Percentiles rank a stretch among this genome's conserved stretches.
These are phyloP conservation scores for Umbilicaria muhlenbergii DNA, from an alignment of 495 filamentous ascomycete species.

Conservation along the genomic window DNA sequence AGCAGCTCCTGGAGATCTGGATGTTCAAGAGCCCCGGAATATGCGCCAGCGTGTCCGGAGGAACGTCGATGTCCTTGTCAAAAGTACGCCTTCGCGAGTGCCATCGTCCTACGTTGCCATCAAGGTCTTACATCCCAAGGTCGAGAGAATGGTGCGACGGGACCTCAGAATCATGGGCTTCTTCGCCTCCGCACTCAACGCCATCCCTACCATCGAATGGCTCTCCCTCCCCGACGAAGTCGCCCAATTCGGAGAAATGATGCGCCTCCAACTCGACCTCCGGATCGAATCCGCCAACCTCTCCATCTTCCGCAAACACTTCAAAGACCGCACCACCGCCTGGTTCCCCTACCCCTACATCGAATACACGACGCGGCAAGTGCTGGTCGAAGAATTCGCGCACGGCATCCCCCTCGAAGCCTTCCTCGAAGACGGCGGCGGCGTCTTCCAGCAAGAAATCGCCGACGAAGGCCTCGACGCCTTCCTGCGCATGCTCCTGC, in stretches of 20 bases:
- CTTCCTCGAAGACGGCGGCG: constrained; percentile 82
- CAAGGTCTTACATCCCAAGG: constrained; percentile 87
- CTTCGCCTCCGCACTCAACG: constrained; percentile 74
- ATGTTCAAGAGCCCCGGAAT: constrained; percentile 31
- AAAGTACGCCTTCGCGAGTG: constrained; percentile 67
- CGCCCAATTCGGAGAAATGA: constrained; percentile 91
- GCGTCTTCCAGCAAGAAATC: constrained; percentile 85
- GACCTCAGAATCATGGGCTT: constrained; percentile 90
- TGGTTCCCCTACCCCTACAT: constrained; percentile 93
- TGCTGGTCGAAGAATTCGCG: constrained; percentile 92
- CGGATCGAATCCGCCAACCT: constrained; percentile 91
- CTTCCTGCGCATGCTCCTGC: constrained; percentile 93
- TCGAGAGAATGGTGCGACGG: constrained; percentile 74
- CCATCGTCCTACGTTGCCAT: constrained; percentile 90
- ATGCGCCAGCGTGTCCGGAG: constrained; percentile 53
- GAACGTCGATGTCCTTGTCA: constrained; percentile 75
- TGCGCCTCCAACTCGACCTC: constrained; percentile 88
- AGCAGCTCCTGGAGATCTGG: constrained; percentile 41
- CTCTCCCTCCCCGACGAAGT: constrained; percentile 93
- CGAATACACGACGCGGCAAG: constrained; percentile 79
- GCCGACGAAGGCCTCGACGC: constrained; percentile 91
- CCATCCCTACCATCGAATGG: constrained; percentile 93
- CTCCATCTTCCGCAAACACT: constrained; percentile 75
- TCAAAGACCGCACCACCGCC: constrained; percentile 74
- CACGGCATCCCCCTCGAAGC: constrained; percentile 81